These are phyloP conservation scores for Claviceps humidiphila DNA, from an alignment of 2,329 filamentous ascomycete species.

Conservation along the genomic window DNA sequence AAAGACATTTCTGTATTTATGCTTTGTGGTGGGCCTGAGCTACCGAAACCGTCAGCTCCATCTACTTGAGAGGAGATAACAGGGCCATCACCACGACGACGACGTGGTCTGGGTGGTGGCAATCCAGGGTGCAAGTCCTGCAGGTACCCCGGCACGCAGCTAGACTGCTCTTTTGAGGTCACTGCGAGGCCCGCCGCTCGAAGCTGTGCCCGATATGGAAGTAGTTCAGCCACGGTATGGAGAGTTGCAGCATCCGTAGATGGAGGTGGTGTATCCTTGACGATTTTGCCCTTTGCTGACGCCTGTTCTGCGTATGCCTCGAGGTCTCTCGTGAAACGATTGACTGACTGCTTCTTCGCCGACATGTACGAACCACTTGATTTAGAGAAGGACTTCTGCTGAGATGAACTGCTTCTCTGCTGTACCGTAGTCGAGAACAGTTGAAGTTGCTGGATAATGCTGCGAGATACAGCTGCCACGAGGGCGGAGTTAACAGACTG, in stretches of 20 bases:
- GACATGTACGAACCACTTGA: constrained; percentile 26
- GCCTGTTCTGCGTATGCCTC: constrained; percentile 20
- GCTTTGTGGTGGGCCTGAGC: constrained; percentile 11
- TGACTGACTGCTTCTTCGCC: constrained; percentile 28
- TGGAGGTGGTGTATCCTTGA: constrained; percentile 26
- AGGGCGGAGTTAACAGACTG: constrained; percentile 24
- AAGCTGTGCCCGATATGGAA: constrained; percentile 42
- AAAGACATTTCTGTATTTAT: constrained; percentile 20
- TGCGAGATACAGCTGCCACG: constrained; percentile 31
- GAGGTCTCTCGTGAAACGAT: constrained; percentile 21
- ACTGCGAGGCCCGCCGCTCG: constrained; percentile 40
- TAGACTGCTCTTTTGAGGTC: constrained; percentile 35
- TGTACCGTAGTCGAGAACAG: constrained; percentile 19
- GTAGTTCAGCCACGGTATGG: constrained; percentile 37
- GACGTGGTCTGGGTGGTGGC: not conserved
- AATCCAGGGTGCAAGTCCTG: constrained; percentile 3
- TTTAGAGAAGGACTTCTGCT: not conserved
- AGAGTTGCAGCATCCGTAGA: constrained; percentile 29
- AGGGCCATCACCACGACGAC: not conserved
- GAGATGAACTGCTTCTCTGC: not conserved
- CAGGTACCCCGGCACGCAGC: constrained; percentile 12
- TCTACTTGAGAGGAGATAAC: constrained; percentile 15
- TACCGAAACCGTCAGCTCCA: constrained; percentile 10
- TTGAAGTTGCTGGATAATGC: constrained; percentile 30
- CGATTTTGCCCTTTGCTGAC: constrained; percentile 23